Evolutionary conservation across 768 basidiomycete genomes (phyloP), one percentile per base, ranked within the genome.

Genomic region (Thelephora aurantiotincta): DNA sequence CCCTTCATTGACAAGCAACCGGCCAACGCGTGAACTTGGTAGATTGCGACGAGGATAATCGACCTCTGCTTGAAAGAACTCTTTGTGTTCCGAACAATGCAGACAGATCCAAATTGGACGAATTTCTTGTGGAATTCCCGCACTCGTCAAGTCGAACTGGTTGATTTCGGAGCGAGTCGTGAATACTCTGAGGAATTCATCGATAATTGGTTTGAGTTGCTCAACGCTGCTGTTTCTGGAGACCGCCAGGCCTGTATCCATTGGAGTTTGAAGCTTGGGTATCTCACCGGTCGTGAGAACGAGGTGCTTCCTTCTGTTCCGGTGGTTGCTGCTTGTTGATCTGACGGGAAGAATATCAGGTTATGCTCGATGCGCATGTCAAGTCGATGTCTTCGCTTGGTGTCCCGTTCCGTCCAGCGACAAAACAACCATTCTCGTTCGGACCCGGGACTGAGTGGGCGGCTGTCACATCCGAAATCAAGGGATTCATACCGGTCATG

Each of bases 101-200:
- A 98, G 63, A 99, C 94, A 0, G 94, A 99, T 60, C 96, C 96
- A 2, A 98, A 99, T 57, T 98, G 89, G 87, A 86, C 89, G 7
- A 98, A 98, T 62, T 98, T 99, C 66, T 68, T 99, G 19, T 97
- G 87, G 80, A 84, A 92, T 61, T 55, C 69, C 0, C 50, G 65
- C 2, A 78, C 78, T 1, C 70, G 73, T 36, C 75, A 80, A 71
- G 67, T 93, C 34, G 87, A 86, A 54, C 67, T 99, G 20, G 85
- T 99, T 45, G 96, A 99, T 63, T 98, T 98, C 57, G 96, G 96
- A 30, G 96, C 96, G 9, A 91, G 91, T 0, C 74, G 92, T 20
- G 80, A 78, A 54, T 99, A 97, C 63, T 71, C 76, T 0, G 77
- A 78, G 50, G 73, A 74, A 48, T 99, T 98, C 60, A 91, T 96